Evolutionary conservation across 2,329 filamentous ascomycete genomes (phyloP).

Genomic region (Ascochyta koolunga): DNA sequence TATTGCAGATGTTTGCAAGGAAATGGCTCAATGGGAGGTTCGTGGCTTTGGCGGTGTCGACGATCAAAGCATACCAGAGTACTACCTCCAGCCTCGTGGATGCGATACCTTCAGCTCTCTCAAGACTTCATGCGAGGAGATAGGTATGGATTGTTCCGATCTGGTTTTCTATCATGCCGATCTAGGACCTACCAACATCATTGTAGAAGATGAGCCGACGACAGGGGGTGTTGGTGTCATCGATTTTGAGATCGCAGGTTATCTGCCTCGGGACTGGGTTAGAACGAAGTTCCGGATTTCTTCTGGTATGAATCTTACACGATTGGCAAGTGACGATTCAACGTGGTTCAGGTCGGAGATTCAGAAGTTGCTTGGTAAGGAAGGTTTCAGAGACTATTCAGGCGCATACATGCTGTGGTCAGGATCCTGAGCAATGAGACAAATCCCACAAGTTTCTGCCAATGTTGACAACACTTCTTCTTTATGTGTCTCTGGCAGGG

Average conservation of each 20-base stretch:
- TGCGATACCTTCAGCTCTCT: conserved; percentile 4
- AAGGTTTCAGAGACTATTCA: conserved; percentile 4
- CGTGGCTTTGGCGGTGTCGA: conserved; percentile 8
- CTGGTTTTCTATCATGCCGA: conserved; percentile 41
- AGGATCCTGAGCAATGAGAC: background rate
- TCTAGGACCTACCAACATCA: conserved; percentile 39
- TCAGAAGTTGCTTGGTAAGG: conserved; percentile 6
- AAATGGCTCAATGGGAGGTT: conserved; percentile 15
- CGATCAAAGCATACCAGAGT: conserved; percentile 5
- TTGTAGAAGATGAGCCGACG: conserved; percentile 28
- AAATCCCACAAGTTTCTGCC: no score
- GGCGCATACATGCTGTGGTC: background rate
- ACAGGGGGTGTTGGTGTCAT: conserved; percentile 35
- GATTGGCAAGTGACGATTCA: background rate
- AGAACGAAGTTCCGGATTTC: conserved; percentile 43
- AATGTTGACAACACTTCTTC: no score
- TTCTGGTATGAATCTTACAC: conserved; percentile 35
- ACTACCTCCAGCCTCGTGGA: background rate
- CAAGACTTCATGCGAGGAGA: conserved; percentile 1
- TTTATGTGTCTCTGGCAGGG: no score
- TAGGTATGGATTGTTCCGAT: conserved; percentile 39
- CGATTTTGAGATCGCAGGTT: conserved; percentile 43
- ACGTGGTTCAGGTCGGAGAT: conserved; percentile 11
- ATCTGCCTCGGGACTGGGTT: conserved; percentile 42
- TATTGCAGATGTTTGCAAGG: conserved; percentile 18